Evolutionary conservation across 2,329 filamentous ascomycete genomes (phyloP).

Genomic region (Scortechinia acanthostroma): DNA sequence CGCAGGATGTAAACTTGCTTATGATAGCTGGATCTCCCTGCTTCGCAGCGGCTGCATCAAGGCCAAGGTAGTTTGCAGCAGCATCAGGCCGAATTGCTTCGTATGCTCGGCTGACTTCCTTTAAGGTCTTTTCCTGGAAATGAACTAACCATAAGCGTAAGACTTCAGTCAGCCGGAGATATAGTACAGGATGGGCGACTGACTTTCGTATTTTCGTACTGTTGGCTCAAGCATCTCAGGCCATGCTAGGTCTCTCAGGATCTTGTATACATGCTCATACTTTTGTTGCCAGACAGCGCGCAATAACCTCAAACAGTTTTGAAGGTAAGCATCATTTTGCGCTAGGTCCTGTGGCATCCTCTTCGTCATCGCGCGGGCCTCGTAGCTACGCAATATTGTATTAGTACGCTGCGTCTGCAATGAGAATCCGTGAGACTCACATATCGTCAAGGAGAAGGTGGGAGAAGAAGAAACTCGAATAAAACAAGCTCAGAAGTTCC

Average conservation of each 20-base stretch:
- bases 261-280: not conserved
- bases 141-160: not conserved
- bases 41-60: not conserved
- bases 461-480: not conserved
- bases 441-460: not conserved
- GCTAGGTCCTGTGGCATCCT: not conserved
- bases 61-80: not conserved
- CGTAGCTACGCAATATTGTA: not conserved
- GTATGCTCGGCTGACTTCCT: not conserved
- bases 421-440: not conserved
- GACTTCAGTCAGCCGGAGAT: not conserved
- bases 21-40: not conserved
- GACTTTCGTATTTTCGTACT: not conserved
- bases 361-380: not conserved
- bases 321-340: not conserved
- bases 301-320: not conserved
- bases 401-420: not conserved
- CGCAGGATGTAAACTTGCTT: not conserved
- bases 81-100: not conserved
- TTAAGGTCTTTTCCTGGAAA: not conserved
- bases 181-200: not conserved
- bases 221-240: not conserved
- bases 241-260: not conserved
- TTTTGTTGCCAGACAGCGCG: not conserved
- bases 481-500: conserved; percentile 1